phyloP scores from a whole-genome alignment of 108 stramenopile species.

The Mayamaea pseudoterrestris region DNA sequence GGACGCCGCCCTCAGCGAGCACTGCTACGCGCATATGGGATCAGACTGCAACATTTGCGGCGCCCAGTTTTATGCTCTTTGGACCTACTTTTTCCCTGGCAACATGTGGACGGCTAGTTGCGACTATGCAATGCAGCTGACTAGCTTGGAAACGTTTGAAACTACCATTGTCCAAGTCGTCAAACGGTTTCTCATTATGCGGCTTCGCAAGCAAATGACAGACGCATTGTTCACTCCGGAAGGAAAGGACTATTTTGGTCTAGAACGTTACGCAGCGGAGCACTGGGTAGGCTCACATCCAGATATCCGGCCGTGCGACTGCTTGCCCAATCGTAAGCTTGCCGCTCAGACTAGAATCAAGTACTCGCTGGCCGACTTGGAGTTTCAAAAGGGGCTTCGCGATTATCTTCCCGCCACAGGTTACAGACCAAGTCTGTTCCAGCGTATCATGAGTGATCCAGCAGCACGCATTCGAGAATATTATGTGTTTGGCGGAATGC shows the following conservation, averaged over 20 bases:
- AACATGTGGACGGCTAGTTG: slow-evolving; percentile 45
- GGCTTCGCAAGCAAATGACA: neutral
- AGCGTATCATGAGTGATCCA: too few species aligned
- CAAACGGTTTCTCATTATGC: too few species aligned
- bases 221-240: neutral
- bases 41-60: slow-evolving; percentile 27
- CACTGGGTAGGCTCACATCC: slow-evolving; percentile 47
- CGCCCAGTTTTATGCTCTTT: slow-evolving; percentile 25
- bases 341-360: too few species aligned
- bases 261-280: slow-evolving; percentile 27
- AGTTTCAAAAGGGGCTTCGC: too few species aligned
- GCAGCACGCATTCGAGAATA: slow-evolving; percentile 36
- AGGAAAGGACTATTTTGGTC: too few species aligned
- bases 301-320: slow-evolving; percentile 28
- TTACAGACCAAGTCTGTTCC: too few species aligned
- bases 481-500: slow-evolving; percentile 24
- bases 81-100: slow-evolving; percentile 32
- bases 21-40: neutral
- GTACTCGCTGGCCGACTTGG: slow-evolving; percentile 11
- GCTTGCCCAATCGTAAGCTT: neutral
- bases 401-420: too few species aligned
- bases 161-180: slow-evolving; percentile 3
- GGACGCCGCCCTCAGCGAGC: neutral
- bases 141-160: slow-evolving; percentile 28
- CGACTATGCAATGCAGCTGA: slow-evolving; percentile 22